Conservation (phyloP, 106 monocot genomes). For the Chionographis japonica region DNA sequence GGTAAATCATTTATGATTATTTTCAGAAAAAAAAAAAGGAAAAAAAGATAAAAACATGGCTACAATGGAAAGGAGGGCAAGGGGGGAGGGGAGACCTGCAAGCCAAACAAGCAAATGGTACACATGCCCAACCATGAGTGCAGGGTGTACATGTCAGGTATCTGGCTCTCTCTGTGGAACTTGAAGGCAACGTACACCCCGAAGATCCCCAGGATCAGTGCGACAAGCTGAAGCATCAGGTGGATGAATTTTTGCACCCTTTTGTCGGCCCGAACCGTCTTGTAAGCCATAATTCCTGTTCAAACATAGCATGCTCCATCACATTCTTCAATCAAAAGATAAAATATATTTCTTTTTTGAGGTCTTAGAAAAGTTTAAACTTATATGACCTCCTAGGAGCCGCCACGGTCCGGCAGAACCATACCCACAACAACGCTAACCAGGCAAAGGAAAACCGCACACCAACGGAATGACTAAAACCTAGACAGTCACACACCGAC, state of each 20-base stretch:
- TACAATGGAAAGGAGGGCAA: neutral
- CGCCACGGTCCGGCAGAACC: too few species aligned
- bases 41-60: neutral
- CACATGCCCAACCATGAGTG: constrained; percentile 88
- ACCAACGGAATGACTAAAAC: too few species aligned
- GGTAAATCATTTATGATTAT: too few species aligned
- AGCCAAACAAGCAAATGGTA: constrained; percentile 62
- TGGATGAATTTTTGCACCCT: constrained; percentile 44
- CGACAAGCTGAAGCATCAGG: constrained; percentile 58
- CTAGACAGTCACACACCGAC: too few species aligned
- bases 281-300: constrained; percentile 83
- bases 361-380: too few species aligned
- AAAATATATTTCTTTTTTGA: too few species aligned
- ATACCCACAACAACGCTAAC: too few species aligned
- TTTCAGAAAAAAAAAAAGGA: too few species aligned
- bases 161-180: constrained; percentile 28
- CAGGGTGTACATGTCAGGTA: constrained; percentile 46
- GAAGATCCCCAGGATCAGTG: constrained; percentile 47
- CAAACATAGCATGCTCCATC: neutral
- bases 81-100: constrained; percentile 41
- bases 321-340: too few species aligned
- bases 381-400: too few species aligned
- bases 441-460: too few species aligned
- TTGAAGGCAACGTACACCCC: constrained; percentile 53
- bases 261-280: constrained; percentile 33